Percentiles rank a stretch among this genome's conserved stretches.
phyloP scores from a whole-genome alignment of 2,329 filamentous ascomycete genomes.

The Sordariomycetes sp. region DNA sequence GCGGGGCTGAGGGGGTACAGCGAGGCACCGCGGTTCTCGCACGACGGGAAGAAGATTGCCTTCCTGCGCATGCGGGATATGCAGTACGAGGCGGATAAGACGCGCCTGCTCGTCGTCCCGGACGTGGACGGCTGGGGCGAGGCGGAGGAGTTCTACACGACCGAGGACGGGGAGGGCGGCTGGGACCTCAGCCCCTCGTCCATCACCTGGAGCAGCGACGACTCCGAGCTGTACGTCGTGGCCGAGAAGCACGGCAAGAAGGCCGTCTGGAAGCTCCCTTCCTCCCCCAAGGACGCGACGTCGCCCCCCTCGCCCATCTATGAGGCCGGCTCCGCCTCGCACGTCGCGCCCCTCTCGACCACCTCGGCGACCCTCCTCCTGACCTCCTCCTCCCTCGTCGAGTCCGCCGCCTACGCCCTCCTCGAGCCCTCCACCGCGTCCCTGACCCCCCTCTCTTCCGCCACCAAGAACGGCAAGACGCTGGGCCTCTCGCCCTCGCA shows the following conservation, averaged over 20 bases:
- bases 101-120: slow-evolving; percentile 53
- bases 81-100: slow-evolving; percentile 75
- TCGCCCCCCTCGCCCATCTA: slow-evolving; percentile 38
- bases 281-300: slow-evolving; percentile 36
- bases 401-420: slow-evolving; percentile 60
- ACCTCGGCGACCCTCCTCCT: slow-evolving; percentile 50
- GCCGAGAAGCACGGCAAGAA: slow-evolving; percentile 59
- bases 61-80: slow-evolving; percentile 70
- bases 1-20: slow-evolving; percentile 54
- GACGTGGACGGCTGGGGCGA: slow-evolving; percentile 47
- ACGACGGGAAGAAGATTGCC: slow-evolving; percentile 57
- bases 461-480: slow-evolving; percentile 51
- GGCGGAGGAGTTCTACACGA: slow-evolving; percentile 52
- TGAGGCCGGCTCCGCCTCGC: slow-evolving; percentile 40
- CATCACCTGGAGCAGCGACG: slow-evolving; percentile 46
- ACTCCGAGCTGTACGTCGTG: slow-evolving; percentile 57
- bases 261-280: slow-evolving; percentile 51
- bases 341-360: slow-evolving; percentile 22
- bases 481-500: slow-evolving; percentile 57
- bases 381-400: slow-evolving; percentile 57
- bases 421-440: slow-evolving; percentile 33
- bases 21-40: slow-evolving; percentile 60
- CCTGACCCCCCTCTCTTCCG: slow-evolving; percentile 45
- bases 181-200: slow-evolving; percentile 50
- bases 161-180: slow-evolving; percentile 48